A percentile compares a stretch with the other conserved stretches of the same genome.
phyloP scores from a whole-genome alignment of 2,329 filamentous ascomycete genomes.

The Verticillium klebahnii region DNA sequence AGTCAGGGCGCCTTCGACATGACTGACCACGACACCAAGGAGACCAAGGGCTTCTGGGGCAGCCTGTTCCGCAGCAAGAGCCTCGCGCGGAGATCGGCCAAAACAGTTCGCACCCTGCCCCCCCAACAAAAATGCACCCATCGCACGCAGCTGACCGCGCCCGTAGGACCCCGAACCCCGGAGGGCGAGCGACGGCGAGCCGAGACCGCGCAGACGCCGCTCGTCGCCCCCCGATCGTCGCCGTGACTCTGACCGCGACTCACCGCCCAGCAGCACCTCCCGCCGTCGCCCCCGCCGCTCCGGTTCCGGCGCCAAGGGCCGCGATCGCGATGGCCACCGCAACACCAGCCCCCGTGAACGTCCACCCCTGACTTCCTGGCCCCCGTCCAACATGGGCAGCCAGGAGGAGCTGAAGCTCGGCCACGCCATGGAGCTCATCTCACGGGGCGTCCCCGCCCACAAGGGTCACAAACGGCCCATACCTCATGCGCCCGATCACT shows the following conservation, averaged over 20 bases:
- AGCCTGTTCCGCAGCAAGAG: constrained; percentile 45
- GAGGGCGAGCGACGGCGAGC: constrained; percentile 28
- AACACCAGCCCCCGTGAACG: constrained; percentile 23
- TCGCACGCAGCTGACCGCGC: background rate
- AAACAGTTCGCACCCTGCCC: constrained; percentile 21
- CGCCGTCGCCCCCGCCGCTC: constrained; percentile 27
- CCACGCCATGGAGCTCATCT: constrained; percentile 53
- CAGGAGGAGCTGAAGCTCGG: constrained; percentile 47
- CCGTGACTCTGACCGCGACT: background rate
- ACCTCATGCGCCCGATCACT: constrained; percentile 50
- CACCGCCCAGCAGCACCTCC: background rate
- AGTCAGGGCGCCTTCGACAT: constrained; percentile 13
- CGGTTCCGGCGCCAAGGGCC: constrained; percentile 31
- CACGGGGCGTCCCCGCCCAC: constrained; percentile 52
- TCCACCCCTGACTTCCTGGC: constrained; percentile 48
- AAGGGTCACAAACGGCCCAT: constrained; percentile 50
- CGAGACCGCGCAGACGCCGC: constrained; percentile 18
- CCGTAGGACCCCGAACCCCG: constrained; percentile 9
- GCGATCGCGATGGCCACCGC: constrained; percentile 16
- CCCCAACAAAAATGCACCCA: background rate
- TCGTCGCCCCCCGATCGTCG: constrained; percentile 10
- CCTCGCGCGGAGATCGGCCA: constrained; percentile 29
- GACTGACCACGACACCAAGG: constrained; percentile 26
- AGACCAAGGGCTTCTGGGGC: constrained; percentile 43
- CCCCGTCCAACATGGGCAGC: constrained; percentile 44